These are phyloP conservation scores for Blastocrithidia nonstop DNA, from an alignment of 208 protist species.

Conservation along the genomic window DNA sequence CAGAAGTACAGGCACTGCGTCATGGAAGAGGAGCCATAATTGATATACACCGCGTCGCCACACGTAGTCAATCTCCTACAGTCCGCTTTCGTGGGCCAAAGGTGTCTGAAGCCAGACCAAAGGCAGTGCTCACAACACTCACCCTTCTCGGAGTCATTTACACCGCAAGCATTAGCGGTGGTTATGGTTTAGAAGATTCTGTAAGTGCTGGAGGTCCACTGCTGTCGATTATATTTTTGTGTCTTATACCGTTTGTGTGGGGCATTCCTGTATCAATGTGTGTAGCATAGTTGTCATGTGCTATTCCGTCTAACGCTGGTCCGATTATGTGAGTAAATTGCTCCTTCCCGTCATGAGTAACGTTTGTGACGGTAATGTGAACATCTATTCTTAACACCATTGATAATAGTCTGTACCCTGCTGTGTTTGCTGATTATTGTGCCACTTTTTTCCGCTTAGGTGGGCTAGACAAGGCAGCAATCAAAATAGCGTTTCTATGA, in stretches of 20 bases:
- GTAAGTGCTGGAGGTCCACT: constrained; percentile 76
- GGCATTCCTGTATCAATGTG: constrained; percentile 77
- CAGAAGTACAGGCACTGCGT: no score
- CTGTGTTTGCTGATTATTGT: constrained; percentile 76
- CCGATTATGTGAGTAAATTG: constrained; percentile 88
- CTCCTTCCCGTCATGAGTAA: constrained; percentile 66
- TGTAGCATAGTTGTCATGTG: constrained; percentile 74
- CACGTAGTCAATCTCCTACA: constrained; percentile 27
- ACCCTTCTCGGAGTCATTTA: constrained; percentile 85
- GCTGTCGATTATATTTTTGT: constrained; percentile 71
- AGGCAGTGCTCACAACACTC: constrained; percentile 62
- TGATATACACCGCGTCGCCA: no score
- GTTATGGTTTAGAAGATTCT: constrained; percentile 78
- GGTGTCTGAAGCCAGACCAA: constrained; percentile 19
- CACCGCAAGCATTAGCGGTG: constrained; percentile 75
- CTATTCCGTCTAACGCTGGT: constrained; percentile 79
- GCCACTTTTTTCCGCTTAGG: constrained; percentile 47
- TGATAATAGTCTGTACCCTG: constrained; percentile 81
- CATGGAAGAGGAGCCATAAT: no score
- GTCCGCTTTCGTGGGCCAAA: constrained; percentile 61
- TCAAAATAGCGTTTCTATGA: constrained; percentile 56
- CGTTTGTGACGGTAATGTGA: constrained; percentile 72
- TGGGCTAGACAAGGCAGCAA: constrained; percentile 19
- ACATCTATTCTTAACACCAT: constrained; percentile 73
- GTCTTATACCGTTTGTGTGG: constrained; percentile 77